Base-by-base conservation (phyloP, 129 eudicot species). In the Erigeron canadensis region DNA sequence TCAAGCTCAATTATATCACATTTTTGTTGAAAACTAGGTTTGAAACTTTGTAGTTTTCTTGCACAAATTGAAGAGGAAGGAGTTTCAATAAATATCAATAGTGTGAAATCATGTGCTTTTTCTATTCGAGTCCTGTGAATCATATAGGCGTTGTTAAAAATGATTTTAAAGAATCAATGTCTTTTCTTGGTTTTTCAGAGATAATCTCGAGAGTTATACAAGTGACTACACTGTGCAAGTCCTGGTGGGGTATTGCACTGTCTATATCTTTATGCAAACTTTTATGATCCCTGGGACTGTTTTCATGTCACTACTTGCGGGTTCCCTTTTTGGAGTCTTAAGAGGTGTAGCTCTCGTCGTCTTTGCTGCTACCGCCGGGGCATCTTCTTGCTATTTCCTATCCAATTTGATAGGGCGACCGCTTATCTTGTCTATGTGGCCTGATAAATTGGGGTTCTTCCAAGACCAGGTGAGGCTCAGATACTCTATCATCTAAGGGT, bases 211-310 rank as follows among this genome's bases (percentile, higher is more conserved):
- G 88, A 82, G 78, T 74, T 93, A 93, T 75, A 85, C 98, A 79
- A 93, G 95, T 72, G 95, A 89, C 84, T 93, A 93, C 83, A 87
- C 98, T 0, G 15, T 72, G n/a, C 96, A 93, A 75, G 96, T 93
- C 39, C 84, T 89, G 18, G 80, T 89, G 63, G 96, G 98, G 22
- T 93, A 93, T 73, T 89, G 88, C 74, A 71, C 78, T 22, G 92
- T 89, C 60, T 93, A 89, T 81, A 84, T 93, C 56, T 93, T 93
- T 75, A 93, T 93, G 98, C 98, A 93, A 86, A 89, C 98, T 48
- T 89, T 93, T 83, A 93, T 93, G 98, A 93, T 93, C 60, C 98
- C 98, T 2, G 98, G 96, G 47, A 93, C 98, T 42, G 87, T 93
- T 41, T 93, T 89, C 66, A 89, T 93, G 98, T 93, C 96, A 18